Evolutionary conservation across 2,329 filamentous ascomycete species (phyloP).

Genomic region (Leptographium galeiforme): DNA sequence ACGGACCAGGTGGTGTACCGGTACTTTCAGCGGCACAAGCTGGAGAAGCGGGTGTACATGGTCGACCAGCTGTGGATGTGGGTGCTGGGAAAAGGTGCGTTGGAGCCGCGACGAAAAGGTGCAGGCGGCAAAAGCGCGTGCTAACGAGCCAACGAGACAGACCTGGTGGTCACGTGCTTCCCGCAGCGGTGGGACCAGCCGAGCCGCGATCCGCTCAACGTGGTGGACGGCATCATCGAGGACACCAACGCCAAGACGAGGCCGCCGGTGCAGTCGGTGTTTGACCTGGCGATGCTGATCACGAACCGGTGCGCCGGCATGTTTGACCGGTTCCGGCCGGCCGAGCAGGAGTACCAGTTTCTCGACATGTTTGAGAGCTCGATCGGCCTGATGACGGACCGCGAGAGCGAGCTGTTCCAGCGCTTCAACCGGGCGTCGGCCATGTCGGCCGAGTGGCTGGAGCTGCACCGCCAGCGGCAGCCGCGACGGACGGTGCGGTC

Average conservation of each 20-base stretch:
- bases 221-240: conserved; percentile 49
- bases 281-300: conserved; percentile 50
- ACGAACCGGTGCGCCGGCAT: conserved; percentile 45
- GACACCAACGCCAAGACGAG: conserved; percentile 51
- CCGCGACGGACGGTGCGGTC: background rate
- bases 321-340: conserved; percentile 44
- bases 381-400: conserved; percentile 40
- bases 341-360: conserved; percentile 48
- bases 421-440: conserved; percentile 45
- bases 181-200: conserved; percentile 46
- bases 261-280: conserved; percentile 44
- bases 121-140: conserved; percentile 19
- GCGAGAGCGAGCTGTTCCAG: conserved; percentile 44
- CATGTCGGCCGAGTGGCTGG: conserved; percentile 40
- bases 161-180: conserved; percentile 46
- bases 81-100: conserved; percentile 28
- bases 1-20: conserved; percentile 52
- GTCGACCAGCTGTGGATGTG: conserved; percentile 58
- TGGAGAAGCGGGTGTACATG: conserved; percentile 50
- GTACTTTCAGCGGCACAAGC: conserved; percentile 26
- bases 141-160: conserved; percentile 16
- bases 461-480: conserved; percentile 20
- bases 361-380: conserved; percentile 54
- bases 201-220: conserved; percentile 47
- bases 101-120: no score